These are phyloP conservation scores for Podaxis sp. DNA, from an alignment of 768 basidiomycete species.

Conservation along the genomic window DNA sequence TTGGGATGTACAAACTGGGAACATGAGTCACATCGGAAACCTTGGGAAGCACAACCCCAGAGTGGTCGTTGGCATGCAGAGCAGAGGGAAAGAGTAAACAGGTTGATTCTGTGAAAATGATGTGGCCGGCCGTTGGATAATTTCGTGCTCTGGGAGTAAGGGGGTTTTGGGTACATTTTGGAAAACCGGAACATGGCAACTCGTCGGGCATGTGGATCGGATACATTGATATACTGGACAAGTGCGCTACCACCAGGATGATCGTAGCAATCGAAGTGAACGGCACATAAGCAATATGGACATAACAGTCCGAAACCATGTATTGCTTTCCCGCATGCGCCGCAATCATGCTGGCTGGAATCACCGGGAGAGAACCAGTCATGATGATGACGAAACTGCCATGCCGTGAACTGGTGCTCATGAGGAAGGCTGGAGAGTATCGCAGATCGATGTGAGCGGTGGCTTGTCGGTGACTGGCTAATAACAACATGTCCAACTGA, in stretches of 20 bases:
- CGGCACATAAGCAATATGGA: constrained; percentile 60
- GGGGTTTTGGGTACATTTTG: constrained; percentile 26
- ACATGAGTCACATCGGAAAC: constrained; percentile 59
- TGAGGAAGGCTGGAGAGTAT: constrained; percentile 26
- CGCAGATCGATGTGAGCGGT: neutral
- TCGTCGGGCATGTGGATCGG: constrained; percentile 45
- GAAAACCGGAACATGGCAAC: constrained; percentile 65
- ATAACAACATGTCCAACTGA: constrained; percentile 64
- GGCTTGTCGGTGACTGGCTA: constrained; percentile 43
- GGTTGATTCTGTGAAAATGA: constrained; percentile 49
- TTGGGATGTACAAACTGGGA: constrained; percentile 52
- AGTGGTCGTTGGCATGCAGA: constrained; percentile 62
- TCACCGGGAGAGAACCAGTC: constrained; percentile 24
- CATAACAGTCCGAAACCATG: constrained; percentile 71
- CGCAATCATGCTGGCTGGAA: constrained; percentile 43
- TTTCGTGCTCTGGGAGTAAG: constrained; percentile 36
- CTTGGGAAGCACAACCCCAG: constrained; percentile 68
- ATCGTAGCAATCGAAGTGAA: constrained; percentile 81
- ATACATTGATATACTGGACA: constrained; percentile 43
- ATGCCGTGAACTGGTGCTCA: constrained; percentile 65
- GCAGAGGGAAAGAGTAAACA: constrained; percentile 75
- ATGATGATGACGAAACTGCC: constrained; percentile 41
- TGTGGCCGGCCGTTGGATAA: neutral
- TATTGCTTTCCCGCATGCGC: constrained; percentile 49
- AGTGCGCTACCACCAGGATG: constrained; percentile 58